These are phyloP conservation scores for Cryptococcus amylolentus DNA, from an alignment of 1,284 basidiomycete species.

Conservation along the genomic window DNA sequence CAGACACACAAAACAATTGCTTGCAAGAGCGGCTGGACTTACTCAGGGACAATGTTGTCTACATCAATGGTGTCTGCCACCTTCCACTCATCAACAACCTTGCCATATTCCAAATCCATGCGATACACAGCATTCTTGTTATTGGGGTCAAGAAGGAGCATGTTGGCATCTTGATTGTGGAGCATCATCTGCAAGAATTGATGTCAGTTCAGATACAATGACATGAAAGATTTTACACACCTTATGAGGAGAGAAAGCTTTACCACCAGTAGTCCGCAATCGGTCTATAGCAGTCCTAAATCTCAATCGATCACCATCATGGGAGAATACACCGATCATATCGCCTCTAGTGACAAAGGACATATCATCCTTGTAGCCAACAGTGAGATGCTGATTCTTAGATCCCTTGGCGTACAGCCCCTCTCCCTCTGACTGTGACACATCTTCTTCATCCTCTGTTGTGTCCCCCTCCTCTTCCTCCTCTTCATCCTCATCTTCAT, in stretches of 20 bases:
- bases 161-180: constrained; percentile 93
- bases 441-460: constrained; percentile 48
- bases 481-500: constrained; percentile 60
- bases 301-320: constrained; percentile 74
- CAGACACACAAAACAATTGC: not conserved
- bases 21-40: constrained; percentile 9
- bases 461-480: constrained; percentile 64
- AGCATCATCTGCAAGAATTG: constrained; percentile 73
- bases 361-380: constrained; percentile 93
- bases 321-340: constrained; percentile 96
- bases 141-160: constrained; percentile 85
- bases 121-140: constrained; percentile 83
- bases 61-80: constrained; percentile 84
- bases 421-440: constrained; percentile 42
- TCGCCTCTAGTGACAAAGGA: constrained; percentile 94
- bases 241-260: constrained; percentile 79
- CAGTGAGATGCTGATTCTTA: constrained; percentile 86
- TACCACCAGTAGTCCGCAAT: constrained; percentile 75
- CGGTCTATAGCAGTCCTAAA: constrained; percentile 87
- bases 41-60: constrained; percentile 82
- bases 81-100: constrained; percentile 98
- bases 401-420: constrained; percentile 55
- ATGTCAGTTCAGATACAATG: not conserved
- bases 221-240: constrained; percentile 51
- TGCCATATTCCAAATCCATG: constrained; percentile 92